Percentiles rank a stretch among this genome's conserved stretches.
Evolutionary conservation across 2,329 filamentous ascomycete species (phyloP).

Genomic region (Paracoccidioides lutzii): DNA sequence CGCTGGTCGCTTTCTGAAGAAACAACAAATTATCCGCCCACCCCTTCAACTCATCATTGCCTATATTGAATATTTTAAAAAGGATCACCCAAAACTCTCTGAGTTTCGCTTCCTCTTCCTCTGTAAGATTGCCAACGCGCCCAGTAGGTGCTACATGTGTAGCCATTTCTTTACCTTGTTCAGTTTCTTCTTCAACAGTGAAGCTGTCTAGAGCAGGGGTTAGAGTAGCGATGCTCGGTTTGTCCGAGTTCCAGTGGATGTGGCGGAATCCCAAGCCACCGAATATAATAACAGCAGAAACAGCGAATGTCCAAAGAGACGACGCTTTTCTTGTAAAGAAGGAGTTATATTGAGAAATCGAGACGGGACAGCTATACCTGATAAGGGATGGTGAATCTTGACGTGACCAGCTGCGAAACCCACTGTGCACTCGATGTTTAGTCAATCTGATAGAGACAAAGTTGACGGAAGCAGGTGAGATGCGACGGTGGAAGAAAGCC

Average conservation of each 20-base stretch:
- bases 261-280: constrained; percentile 24
- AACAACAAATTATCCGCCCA: constrained; percentile 9
- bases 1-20: constrained; percentile 12
- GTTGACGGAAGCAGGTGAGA: constrained; percentile 22
- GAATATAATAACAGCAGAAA: constrained; percentile 22
- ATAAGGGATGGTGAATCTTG: background rate
- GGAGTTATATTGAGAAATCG: constrained; percentile 10
- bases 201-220: background rate
- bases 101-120: constrained; percentile 77
- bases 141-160: constrained; percentile 37
- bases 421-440: constrained; percentile 6
- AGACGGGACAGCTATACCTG: background rate
- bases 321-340: constrained; percentile 19
- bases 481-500: constrained; percentile 19
- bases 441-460: constrained; percentile 11
- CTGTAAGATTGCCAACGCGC: constrained; percentile 73
- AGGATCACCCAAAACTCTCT: constrained; percentile 72
- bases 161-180: constrained; percentile 20
- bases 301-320: constrained; percentile 26
- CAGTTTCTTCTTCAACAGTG: constrained; percentile 5
- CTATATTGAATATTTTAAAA: constrained; percentile 63
- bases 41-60: constrained; percentile 41
- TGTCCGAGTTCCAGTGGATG: constrained; percentile 17
- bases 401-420: constrained; percentile 2
- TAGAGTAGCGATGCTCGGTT: background rate